A percentile compares a stretch with the other conserved stretches of the same genome.
These are phyloP conservation scores for Fusarium scirpi DNA, from an alignment of 2,329 filamentous ascomycete genomes.

Conservation along the genomic window DNA sequence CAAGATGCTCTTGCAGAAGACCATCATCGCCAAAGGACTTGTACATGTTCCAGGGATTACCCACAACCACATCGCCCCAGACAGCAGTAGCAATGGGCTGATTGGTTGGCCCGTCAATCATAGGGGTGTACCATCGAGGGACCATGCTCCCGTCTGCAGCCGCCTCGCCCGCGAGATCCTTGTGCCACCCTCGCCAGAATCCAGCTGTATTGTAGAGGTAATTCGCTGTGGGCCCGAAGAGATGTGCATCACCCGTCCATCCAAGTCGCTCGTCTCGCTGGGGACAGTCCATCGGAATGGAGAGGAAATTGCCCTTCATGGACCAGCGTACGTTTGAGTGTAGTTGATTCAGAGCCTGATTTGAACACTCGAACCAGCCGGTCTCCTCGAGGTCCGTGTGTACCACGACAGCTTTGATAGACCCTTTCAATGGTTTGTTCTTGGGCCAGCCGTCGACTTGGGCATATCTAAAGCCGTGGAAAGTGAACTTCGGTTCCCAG, in stretches of 20 bases:
- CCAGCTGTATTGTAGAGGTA: constrained; percentile 66
- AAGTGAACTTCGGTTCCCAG: constrained; percentile 59
- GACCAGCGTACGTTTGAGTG: constrained; percentile 66
- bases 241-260: constrained; percentile 63
- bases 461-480: constrained; percentile 67
- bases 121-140: not conserved
- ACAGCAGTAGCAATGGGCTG: not conserved
- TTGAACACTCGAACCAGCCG: constrained; percentile 65
- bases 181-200: constrained; percentile 52
- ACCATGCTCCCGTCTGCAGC: not conserved
- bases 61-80: constrained; percentile 33
- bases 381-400: constrained; percentile 65
- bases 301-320: constrained; percentile 69
- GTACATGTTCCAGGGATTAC: constrained; percentile 31
- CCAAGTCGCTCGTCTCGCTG: constrained; percentile 66
- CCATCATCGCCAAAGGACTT: constrained; percentile 9
- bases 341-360: constrained; percentile 64
- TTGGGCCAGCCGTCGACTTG: constrained; percentile 60
- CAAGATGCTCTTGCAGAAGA: not conserved
- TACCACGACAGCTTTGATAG: constrained; percentile 50
- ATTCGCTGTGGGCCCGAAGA: constrained; percentile 63
- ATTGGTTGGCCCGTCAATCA: not conserved
- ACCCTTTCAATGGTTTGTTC: constrained; percentile 42
- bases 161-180: constrained; percentile 4
- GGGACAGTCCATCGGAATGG: constrained; percentile 68